Base-by-base conservation (phyloP, 768 basidiomycete genomes). In the Boletus vermiculosoides region DNA sequence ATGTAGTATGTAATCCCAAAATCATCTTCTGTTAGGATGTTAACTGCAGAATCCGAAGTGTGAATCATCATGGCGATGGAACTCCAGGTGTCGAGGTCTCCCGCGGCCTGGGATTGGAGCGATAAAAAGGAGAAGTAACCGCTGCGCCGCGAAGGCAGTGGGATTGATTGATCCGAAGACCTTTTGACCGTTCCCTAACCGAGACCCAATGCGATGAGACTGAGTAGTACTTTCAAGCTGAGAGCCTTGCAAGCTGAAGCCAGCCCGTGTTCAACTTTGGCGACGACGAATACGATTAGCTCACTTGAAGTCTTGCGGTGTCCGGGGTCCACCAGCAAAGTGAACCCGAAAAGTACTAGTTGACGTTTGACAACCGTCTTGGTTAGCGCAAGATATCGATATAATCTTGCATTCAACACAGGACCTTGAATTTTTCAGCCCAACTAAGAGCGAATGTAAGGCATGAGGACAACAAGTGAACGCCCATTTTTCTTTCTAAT, bases 1-100 rank as follows among this genome's bases (percentile, higher is more conserved):
- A 94, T 86, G 57, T 88, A 79, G 73, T 93, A 94, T 28, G 86
- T 83, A 57, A 92, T 88, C 31, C 86, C 90, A n/a, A 89, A 77
- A 44, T 83, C 83, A 62, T 89, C 88, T 68, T 86, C 79, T 75
- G 66, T 58, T 23, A 59, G 58, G 37, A 67, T 49, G 42, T 65
- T 72, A 20, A 57, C 51, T 41, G 55, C 45, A 44, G 66, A 47
- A 25, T 45, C 51, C 11, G 52, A 63, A 33, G 61, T 45, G 41
- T 63, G 70, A 15, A 66, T 52, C 46, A 63, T 62, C 53, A 37
- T 57, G 11, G 36, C 37, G 54, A 49, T 39, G 46, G 40, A 53
- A 50, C 23, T 45, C 30, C 46, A 61, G 25, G 46, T 46, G 58
- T 55, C 23, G 49, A 56, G 30, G 28, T 28, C 39, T 48, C 48